Conservation (phyloP, 2,329 filamentous ascomycete species). For the Niveomyces coronatus region DNA sequence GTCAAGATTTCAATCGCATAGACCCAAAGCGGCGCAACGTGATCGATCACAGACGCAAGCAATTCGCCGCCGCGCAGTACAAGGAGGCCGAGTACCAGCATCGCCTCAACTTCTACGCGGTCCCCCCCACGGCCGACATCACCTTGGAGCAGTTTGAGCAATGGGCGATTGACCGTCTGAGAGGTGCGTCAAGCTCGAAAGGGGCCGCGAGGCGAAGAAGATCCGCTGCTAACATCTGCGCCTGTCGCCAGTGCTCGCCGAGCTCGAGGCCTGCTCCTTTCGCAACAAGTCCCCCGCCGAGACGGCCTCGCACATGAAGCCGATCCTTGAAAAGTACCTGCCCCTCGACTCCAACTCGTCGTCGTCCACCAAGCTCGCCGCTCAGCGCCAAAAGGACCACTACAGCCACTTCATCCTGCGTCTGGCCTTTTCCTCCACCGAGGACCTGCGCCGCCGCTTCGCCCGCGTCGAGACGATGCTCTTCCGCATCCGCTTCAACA, state of each 20-base stretch:
- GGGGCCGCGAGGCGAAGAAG: not conserved
- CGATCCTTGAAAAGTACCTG: conserved; percentile 78
- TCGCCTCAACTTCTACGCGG: conserved; percentile 83
- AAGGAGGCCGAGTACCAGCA: conserved; percentile 71
- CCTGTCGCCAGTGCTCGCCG: conserved; percentile 58
- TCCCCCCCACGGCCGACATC: conserved; percentile 85
- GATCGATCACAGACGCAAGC: conserved; percentile 72
- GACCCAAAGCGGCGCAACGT: conserved; percentile 65
- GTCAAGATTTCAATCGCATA: conserved; percentile 41
- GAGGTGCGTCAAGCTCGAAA: conserved; percentile 40
- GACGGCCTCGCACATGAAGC: conserved; percentile 72
- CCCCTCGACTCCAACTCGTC: conserved; percentile 70
- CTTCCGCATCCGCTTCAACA: conserved; percentile 71
- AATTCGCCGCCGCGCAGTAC: conserved; percentile 70
- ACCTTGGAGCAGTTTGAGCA: conserved; percentile 96
- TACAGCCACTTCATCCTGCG: conserved; percentile 96
- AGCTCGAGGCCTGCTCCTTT: conserved; percentile 90
- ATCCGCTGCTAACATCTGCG: not conserved
- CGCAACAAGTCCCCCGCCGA: conserved; percentile 80
- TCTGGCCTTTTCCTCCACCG: conserved; percentile 82
- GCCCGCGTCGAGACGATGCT: conserved; percentile 79
- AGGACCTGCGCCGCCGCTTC: conserved; percentile 82
- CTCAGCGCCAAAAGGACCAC: conserved; percentile 86
- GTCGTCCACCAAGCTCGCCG: conserved; percentile 42
- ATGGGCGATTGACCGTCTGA: conserved; percentile 90